Percentiles rank a stretch among this genome's conserved stretches.
Evolutionary conservation across 2,329 filamentous ascomycete genomes (phyloP).

Genomic region (Xylaria multiplex): DNA sequence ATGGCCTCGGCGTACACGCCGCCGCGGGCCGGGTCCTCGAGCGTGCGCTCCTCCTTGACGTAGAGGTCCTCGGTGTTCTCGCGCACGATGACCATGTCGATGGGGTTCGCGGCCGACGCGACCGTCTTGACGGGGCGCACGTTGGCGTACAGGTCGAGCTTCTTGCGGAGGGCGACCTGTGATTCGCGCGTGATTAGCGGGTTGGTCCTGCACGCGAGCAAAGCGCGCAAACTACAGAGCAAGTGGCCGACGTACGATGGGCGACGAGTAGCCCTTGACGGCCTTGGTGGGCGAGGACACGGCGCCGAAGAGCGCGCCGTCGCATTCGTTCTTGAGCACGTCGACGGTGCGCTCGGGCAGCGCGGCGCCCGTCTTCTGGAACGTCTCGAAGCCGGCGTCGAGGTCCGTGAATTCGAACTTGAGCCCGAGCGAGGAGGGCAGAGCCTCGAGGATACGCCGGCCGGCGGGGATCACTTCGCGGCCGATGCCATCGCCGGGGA

Average conservation of each 20-base stretch:
- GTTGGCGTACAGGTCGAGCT: slow-evolving; percentile 94
- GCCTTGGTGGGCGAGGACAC: slow-evolving; percentile 90
- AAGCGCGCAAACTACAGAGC: background rate
- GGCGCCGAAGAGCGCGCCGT: slow-evolving; percentile 95
- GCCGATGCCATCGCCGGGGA: slow-evolving; percentile 97
- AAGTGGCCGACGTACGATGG: slow-evolving; percentile 69
- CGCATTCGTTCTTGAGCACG: slow-evolving; percentile 87
- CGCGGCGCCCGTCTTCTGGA: slow-evolving; percentile 87
- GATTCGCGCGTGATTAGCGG: slow-evolving; percentile 3
- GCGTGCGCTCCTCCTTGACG: slow-evolving; percentile 94
- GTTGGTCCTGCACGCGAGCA: no score
- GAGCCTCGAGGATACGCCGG: slow-evolving; percentile 88
- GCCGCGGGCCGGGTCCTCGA: slow-evolving; percentile 71
- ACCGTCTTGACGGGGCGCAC: slow-evolving; percentile 94
- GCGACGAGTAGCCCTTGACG: slow-evolving; percentile 94
- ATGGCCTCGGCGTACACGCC: slow-evolving; percentile 95
- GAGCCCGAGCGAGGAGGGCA: slow-evolving; percentile 88
- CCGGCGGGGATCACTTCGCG: slow-evolving; percentile 97
- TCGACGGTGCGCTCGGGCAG: slow-evolving; percentile 92
- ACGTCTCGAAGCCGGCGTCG: slow-evolving; percentile 91
- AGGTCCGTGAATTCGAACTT: slow-evolving; percentile 96
- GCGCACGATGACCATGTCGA: slow-evolving; percentile 97
- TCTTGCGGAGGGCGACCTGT: slow-evolving; percentile 85
- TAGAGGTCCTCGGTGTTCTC: slow-evolving; percentile 99
- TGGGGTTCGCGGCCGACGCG: slow-evolving; percentile 70